phyloP scores from a whole-genome alignment of 208 protist species.

The Trypanosoma platydactyli region DNA sequence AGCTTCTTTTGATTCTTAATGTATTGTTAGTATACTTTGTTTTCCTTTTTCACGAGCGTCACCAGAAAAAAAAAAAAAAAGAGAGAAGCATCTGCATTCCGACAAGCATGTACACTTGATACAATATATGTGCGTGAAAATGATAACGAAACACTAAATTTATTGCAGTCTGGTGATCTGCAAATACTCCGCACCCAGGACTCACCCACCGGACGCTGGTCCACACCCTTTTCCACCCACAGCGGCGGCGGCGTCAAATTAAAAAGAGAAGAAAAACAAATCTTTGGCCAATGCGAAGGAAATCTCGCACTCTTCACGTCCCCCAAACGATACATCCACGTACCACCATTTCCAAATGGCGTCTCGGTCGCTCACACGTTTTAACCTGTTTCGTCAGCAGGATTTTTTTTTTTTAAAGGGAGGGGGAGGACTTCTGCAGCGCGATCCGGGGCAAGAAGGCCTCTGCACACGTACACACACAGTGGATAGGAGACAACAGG shows the following conservation, averaged over 20 bases:
- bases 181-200: constrained; percentile 48
- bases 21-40: constrained; percentile 11
- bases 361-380: too few relatives aligned
- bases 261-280: constrained; percentile 39
- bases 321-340: constrained; percentile 40
- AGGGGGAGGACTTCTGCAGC: too few relatives aligned
- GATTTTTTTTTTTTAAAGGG: too few relatives aligned
- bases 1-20: constrained; percentile 19
- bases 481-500: constrained; percentile 31
- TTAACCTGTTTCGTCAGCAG: too few relatives aligned
- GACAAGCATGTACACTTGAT: constrained; percentile 45
- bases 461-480: too few relatives aligned
- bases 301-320: constrained; percentile 28
- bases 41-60: background rate
- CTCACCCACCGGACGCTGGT: constrained; percentile 44
- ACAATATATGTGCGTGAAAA: constrained; percentile 37
- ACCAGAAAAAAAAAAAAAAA: background rate
- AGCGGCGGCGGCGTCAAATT: constrained; percentile 18
- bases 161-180: too few relatives aligned
- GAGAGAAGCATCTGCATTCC: constrained; percentile 35
- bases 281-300: constrained; percentile 34
- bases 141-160: too few relatives aligned
- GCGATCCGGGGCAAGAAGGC: too few relatives aligned
- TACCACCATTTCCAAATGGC: too few relatives aligned
- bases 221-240: constrained; percentile 25